phyloP scores from a whole-genome alignment of 2,329 filamentous ascomycete species.

The Aspergillus costaricaensis region DNA sequence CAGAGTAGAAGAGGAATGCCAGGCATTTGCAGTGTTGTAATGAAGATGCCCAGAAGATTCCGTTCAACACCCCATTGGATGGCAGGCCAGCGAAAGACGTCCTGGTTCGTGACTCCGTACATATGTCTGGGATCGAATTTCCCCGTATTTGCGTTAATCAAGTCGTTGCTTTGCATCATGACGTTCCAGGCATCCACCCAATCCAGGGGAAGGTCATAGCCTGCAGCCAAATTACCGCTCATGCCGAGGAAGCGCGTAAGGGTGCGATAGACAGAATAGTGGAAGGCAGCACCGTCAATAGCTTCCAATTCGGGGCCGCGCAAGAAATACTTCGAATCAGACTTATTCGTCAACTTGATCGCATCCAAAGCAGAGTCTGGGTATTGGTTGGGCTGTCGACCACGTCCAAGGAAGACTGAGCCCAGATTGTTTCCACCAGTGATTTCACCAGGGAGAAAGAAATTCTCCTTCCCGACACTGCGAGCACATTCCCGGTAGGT shows the following conservation, averaged over 20 bases:
- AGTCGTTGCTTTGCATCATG: slow-evolving; percentile 60
- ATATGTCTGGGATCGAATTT: slow-evolving; percentile 65
- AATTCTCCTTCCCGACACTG: slow-evolving; percentile 62
- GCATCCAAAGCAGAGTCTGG: slow-evolving; percentile 52
- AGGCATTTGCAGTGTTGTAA: slow-evolving; percentile 61
- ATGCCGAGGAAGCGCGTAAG: slow-evolving; percentile 63
- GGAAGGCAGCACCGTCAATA: slow-evolving; percentile 63
- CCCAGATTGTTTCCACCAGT: slow-evolving; percentile 63
- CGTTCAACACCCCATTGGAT: slow-evolving; percentile 59
- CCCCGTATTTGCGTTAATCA: slow-evolving; percentile 62
- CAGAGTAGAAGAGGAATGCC: slow-evolving; percentile 63
- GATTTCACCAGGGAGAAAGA: slow-evolving; percentile 66
- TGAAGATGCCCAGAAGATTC: slow-evolving; percentile 59
- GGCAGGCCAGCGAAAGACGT: slow-evolving; percentile 66
- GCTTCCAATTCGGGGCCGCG: slow-evolving; percentile 55
- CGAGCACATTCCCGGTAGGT: slow-evolving; percentile 60
- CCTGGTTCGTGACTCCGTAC: slow-evolving; percentile 66
- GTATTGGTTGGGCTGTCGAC: slow-evolving; percentile 58
- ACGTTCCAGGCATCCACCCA: slow-evolving; percentile 59
- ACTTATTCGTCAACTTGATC: slow-evolving; percentile 50
- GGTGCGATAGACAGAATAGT: slow-evolving; percentile 65
- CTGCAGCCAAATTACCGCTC: slow-evolving; percentile 58
- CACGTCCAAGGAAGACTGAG: slow-evolving; percentile 63
- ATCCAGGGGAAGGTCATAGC: slow-evolving; percentile 56
- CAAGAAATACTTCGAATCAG: slow-evolving; percentile 51